Conservation (phyloP, 2,329 filamentous ascomycete species). For the Sarocladium brachiariae region DNA sequence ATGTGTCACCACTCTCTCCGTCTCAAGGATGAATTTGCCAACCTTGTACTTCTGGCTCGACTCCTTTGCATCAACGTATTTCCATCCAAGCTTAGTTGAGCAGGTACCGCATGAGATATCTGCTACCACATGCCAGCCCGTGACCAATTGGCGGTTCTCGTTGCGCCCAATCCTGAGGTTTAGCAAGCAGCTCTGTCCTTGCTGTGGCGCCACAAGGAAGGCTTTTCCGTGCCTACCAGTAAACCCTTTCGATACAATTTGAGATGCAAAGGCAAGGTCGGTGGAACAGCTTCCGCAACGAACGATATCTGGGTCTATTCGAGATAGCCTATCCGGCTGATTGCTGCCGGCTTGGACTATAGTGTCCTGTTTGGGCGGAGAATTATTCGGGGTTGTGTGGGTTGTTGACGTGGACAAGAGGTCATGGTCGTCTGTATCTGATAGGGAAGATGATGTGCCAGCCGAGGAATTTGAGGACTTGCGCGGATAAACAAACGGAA, state of each 20-base stretch:
- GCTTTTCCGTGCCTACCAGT: slow-evolving; percentile 59
- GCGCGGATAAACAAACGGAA: slow-evolving; percentile 37
- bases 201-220: slow-evolving; percentile 46
- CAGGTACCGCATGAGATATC: slow-evolving; percentile 55
- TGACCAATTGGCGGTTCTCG: slow-evolving; percentile 52
- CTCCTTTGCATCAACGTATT: slow-evolving; percentile 59
- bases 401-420: slow-evolving; percentile 21
- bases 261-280: slow-evolving; percentile 53
- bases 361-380: slow-evolving; percentile 17
- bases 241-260: slow-evolving; percentile 61
- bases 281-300: slow-evolving; percentile 52
- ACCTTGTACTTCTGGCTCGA: slow-evolving; percentile 58
- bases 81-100: slow-evolving; percentile 55
- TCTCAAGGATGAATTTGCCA: slow-evolving; percentile 62
- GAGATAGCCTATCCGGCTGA: slow-evolving; percentile 27
- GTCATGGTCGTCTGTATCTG: slow-evolving; percentile 7
- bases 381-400: slow-evolving; percentile 22
- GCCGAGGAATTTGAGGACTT: slow-evolving; percentile 27
- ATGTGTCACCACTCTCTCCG: slow-evolving; percentile 45
- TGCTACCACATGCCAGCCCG: slow-evolving; percentile 57
- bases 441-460: slow-evolving; percentile 14
- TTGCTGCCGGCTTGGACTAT: slow-evolving; percentile 11
- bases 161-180: slow-evolving; percentile 50
- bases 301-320: slow-evolving; percentile 45
- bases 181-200: slow-evolving; percentile 26